Base-by-base conservation (phyloP, 257 asterid genomes). In the Solanum microdontum region DNA sequence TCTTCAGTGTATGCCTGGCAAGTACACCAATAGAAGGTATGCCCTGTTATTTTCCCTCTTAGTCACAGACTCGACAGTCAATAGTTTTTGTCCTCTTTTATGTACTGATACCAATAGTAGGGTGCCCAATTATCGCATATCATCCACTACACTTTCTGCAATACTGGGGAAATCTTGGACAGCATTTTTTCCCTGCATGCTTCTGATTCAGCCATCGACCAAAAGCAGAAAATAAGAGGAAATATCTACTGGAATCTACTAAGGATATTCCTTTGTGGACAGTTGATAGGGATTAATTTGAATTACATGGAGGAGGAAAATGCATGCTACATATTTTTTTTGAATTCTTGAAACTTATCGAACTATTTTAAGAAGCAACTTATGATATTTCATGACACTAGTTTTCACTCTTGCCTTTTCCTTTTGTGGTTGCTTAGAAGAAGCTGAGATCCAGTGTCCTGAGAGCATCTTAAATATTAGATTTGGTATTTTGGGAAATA, bases 1-100 rank as follows among this genome's bases (percentile, higher is more conserved):
- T 96, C 91, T 97, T 97, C 90, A 91, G 95, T 87, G 92, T 97
- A 92, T 90, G 94, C 87, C 90, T 93, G 88, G 94, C 89, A 55
- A 93, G 88, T 64, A 32, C 92, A 28, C 79, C 88, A 58, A 79
- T 76, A 73, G 88, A 88, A 90, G 98, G 98, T 94, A 90, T 36
- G 85, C 82, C 68, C 36, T n/a, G 26, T 19, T 87, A 33, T 73
- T 30, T 85, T 79, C 43, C 85, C 70, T 72, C 40, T 32, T 86
- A 76, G 55, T 84, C 83, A 84, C 40, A 30, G 7, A 30, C 39
- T 28, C 77, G 10, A 1, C 68, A 55, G 69, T 70, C 88, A 58
- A 33, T 8, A 36, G 45, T 85, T 45, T 75, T 69, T 45, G 80
- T 34, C 30, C 45, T 85, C 62, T 76, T 64, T 60, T 75, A 13